Evolutionary conservation across 1,284 basidiomycete species (phyloP).

Genomic region (Trichosporon coremiiforme): DNA sequence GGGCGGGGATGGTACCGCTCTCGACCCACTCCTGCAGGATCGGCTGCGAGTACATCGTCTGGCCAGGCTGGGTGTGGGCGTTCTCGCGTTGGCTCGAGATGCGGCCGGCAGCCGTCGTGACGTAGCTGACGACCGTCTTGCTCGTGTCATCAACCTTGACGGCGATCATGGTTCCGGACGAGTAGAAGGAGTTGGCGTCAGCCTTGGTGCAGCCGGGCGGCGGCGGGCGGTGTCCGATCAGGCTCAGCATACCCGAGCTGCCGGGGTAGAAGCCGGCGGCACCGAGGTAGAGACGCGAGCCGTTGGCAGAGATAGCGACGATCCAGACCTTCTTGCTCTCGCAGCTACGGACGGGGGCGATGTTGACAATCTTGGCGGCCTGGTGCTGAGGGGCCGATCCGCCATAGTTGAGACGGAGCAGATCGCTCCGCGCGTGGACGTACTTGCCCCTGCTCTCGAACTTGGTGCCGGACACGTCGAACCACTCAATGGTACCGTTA

Average conservation of each 20-base stretch:
- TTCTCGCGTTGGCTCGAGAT: conserved; percentile 48
- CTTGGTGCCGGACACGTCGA: conserved; percentile 40
- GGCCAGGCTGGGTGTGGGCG: conserved; percentile 29
- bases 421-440: conserved; percentile 32
- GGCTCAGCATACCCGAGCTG: conserved; percentile 17
- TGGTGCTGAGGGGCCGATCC: conserved; percentile 25
- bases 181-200: conserved; percentile 44
- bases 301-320: conserved; percentile 73
- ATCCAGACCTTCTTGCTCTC: conserved; percentile 65
- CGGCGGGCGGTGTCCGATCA: conserved; percentile 30
- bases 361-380: conserved; percentile 44
- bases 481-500: conserved; percentile 42
- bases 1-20: conserved; percentile 67
- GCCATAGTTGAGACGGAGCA: conserved; percentile 30
- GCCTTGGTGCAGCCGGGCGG: conserved; percentile 42
- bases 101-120: conserved; percentile 42
- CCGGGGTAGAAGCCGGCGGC: conserved; percentile 21
- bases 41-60: conserved; percentile 29
- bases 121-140: conserved; percentile 33
- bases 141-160: conserved; percentile 36
- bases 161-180: conserved; percentile 46
- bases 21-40: conserved; percentile 44
- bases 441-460: conserved; percentile 40
- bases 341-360: conserved; percentile 51
- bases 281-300: conserved; percentile 35